Base-by-base conservation (phyloP, 2,329 filamentous ascomycete species). In the Hypoxylon sp. region DNA sequence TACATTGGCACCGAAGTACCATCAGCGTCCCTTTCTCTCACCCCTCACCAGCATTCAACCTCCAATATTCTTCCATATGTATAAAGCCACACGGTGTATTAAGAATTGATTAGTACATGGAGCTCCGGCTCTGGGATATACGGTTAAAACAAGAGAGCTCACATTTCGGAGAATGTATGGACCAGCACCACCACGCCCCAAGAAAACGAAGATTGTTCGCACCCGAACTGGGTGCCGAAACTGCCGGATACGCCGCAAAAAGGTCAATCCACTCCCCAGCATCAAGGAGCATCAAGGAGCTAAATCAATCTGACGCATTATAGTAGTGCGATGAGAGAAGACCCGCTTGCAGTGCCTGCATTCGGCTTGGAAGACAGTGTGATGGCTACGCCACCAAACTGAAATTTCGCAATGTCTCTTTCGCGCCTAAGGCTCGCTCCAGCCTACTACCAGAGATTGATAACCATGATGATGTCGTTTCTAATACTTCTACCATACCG, bases 161-260 rank as follows among this genome's bases (percentile, higher is more conserved):
- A 25, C 30, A 38, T n/a, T 41, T n/a, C 5, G 10, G 2, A 19
- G 6, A 41, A 59, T 59, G 56, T 59, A 50, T 43, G 23, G 23
- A 5, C 57, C 57, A n/a, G 46, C 34, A 45, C 46, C 46, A 13
- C 57, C 57, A 5, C 36, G 57, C 9, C 46, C 46, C 4, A 60
- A 52, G 46, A 36, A 51, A 25, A 60, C 46, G 3, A 13, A 36
- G 5, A 60, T 60, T n/a, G 34, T 60, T 7, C 57, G 46, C n/a
- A 14, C 57, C 10, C 30, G 46, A 1, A 51, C 57, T n/a, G 46
- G 57, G 13, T 60, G 46, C 17, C 57, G 46, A 21, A 60, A 51
- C n/a, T 60, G 57, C 57, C 45, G 57, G 28, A 5, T 13, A n/a
- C 57, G 57, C 34, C 57, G 46, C 21, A 60, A 51, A 19, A 60